These are phyloP conservation scores for Debaryomyces hansenii DNA, from an alignment of 805 yeast species.

Conservation along the genomic window DNA sequence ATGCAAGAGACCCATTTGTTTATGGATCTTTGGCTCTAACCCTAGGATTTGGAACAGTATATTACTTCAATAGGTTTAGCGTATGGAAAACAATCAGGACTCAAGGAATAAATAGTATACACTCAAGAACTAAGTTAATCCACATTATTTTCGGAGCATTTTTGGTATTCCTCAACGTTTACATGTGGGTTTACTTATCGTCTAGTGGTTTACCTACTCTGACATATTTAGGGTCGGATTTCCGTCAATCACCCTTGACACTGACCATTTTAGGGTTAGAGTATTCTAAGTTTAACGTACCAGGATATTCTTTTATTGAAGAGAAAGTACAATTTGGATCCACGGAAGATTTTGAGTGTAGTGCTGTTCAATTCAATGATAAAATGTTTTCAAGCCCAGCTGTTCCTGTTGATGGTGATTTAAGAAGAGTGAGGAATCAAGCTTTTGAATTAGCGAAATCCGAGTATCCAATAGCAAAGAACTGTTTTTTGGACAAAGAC, in stretches of 20 bases:
- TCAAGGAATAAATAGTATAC: not conserved
- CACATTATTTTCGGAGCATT: not conserved
- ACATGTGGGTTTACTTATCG: not conserved
- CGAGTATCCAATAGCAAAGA: constrained; percentile 6
- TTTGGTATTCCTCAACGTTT: not conserved
- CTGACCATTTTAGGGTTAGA: not conserved
- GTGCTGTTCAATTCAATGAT: not conserved
- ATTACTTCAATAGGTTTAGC: not conserved
- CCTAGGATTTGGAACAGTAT: not conserved
- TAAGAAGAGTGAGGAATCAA: constrained; percentile 10
- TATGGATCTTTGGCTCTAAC: not conserved
- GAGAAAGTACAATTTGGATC: not conserved
- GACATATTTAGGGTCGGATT: not conserved
- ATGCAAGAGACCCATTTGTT: not conserved
- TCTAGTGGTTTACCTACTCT: not conserved
- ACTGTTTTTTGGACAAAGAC: constrained; percentile 10
- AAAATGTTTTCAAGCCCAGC: not conserved
- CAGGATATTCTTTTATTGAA: constrained; percentile 5
- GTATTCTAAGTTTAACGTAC: not conserved
- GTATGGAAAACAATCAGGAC: not conserved
- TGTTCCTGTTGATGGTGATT: constrained; percentile 1
- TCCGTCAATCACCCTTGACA: not conserved
- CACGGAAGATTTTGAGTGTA: not conserved
- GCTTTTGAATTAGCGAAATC: constrained; percentile 5
- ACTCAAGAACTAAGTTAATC: not conserved